Evolutionary conservation across 768 basidiomycete species (phyloP).

Genomic region (Kwoniella mangroviensis): DNA sequence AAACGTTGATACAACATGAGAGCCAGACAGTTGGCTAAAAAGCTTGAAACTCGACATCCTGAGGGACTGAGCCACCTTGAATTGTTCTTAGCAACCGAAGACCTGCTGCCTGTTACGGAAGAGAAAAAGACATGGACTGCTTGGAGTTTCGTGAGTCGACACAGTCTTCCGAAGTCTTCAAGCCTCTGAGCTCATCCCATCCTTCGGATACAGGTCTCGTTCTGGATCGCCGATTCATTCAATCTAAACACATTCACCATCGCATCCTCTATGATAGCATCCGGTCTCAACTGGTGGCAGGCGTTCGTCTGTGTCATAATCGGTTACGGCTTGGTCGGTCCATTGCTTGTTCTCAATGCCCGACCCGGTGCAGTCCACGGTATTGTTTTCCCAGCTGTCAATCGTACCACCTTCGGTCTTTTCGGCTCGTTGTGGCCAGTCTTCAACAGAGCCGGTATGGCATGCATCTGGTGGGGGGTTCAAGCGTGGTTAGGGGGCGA

Average conservation of each 20-base stretch:
- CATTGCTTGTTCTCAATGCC: conserved; percentile 77
- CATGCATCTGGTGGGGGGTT: conserved; percentile 56
- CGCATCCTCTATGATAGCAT: conserved; percentile 52
- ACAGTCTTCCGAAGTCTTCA: neutral
- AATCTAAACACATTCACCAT: conserved; percentile 58
- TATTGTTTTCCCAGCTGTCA: conserved; percentile 62
- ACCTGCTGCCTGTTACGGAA: conserved; percentile 70
- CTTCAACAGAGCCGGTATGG: conserved; percentile 61
- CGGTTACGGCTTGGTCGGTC: conserved; percentile 64
- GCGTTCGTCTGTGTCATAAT: conserved; percentile 72
- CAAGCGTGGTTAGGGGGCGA: conserved; percentile 76
- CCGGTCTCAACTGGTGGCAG: conserved; percentile 51
- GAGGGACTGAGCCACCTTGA: conserved; percentile 65
- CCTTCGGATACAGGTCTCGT: conserved; percentile 46
- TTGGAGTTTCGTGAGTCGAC: conserved; percentile 72
- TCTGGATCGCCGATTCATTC: conserved; percentile 78
- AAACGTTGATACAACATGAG: neutral
- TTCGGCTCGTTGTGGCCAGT: conserved; percentile 80
- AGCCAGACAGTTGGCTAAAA: conserved; percentile 31
- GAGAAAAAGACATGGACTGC: conserved; percentile 70
- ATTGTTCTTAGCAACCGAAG: conserved; percentile 70
- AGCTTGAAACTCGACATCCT: conserved; percentile 64
- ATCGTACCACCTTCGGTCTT: conserved; percentile 74
- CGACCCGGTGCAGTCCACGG: conserved; percentile 78
- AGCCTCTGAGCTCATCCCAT: neutral